These are phyloP conservation scores for Quercus wislizeni DNA, from an alignment of 306 rosid genomes.

Conservation along the genomic window DNA sequence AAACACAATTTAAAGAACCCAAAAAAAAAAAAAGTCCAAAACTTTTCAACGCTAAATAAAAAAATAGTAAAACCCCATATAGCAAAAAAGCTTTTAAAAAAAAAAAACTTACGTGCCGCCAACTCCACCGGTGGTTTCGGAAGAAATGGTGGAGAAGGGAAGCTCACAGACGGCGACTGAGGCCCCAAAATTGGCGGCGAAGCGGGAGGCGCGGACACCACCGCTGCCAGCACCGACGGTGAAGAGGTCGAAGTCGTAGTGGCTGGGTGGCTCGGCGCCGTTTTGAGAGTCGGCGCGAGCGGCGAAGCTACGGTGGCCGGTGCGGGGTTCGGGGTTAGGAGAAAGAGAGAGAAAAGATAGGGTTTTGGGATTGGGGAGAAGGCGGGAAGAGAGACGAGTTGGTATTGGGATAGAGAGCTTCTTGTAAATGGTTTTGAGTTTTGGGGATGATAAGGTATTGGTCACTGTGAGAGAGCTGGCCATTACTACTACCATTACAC, in stretches of 20 bases:
- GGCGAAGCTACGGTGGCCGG: slow-evolving; percentile 18
- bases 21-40: not conserved
- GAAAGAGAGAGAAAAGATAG: slow-evolving; percentile 8
- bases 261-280: slow-evolving; percentile 45
- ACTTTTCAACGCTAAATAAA: not conserved
- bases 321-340: slow-evolving; percentile 15
- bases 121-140: slow-evolving; percentile 84
- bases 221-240: slow-evolving; percentile 97
- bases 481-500: too few relatives aligned
- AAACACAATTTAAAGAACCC: not conserved
- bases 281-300: slow-evolving; percentile 47
- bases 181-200: slow-evolving; percentile 73
- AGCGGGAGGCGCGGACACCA: slow-evolving; percentile 90
- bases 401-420: slow-evolving; percentile 9
- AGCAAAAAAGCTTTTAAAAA: not conserved
- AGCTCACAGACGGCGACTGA: slow-evolving; percentile 88
- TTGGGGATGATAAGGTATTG: slow-evolving; percentile 30
- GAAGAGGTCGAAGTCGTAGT: slow-evolving; percentile 83
- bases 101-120: slow-evolving; percentile 82
- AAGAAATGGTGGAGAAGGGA: slow-evolving; percentile 84
- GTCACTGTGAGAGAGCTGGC: slow-evolving; percentile 35
- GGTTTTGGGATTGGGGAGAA: slow-evolving; percentile 31
- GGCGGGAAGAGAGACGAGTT: slow-evolving; percentile 7
- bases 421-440: slow-evolving; percentile 35
- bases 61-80: too few relatives aligned